Base-by-base conservation (phyloP, 2,329 filamentous ascomycete genomes). In the Aspergillus costaricaensis region DNA sequence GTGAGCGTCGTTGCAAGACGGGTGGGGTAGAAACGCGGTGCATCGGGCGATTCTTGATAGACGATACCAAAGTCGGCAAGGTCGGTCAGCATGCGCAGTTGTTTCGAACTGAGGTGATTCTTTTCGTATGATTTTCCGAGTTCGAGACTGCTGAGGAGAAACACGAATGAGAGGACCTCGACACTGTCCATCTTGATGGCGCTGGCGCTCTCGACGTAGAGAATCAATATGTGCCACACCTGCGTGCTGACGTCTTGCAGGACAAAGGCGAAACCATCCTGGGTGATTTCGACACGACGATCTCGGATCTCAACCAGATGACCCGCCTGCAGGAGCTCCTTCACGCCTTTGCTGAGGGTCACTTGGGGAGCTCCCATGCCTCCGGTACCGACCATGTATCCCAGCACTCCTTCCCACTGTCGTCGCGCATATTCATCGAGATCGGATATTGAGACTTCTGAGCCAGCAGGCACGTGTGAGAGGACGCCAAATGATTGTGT, bases 191-290 rank as follows among this genome's bases (percentile, higher is more conserved):
- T 89, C 32, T 86, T 85, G 15, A 91, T 84, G 57, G 82, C 81
- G 68, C 92, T 89, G 48, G 90, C 90, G 62, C 92, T 90, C 67
- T 96, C 91, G 54, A 99, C 87, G 83, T 96, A 99, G 32, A 97
- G 88, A 30, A 99, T 89, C 38, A 99, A 83, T 50, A 99, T 82
- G 25, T 92, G 95, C 95, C 95, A 99, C 38, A 99, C 92, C 76
- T 99, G 95, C 0, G 94, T 92, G 74, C 97, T 98, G 61, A 94
- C 89, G 72, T 97, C 94, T 71, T 98, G 94, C 8, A 99, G 82
- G 59, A 99, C 82, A 71, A 99, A 99, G 0, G 91, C 93, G 74
- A 99, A 99, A 7, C 95, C 95, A 2, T 91, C 88, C 72, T 96
- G 89, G 0, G 95, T 99, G 69, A 99, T 99, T 57, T 86, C 86